Base-by-base conservation (phyloP, 306 rosid species). In the Adenanthera pavonina region DNA sequence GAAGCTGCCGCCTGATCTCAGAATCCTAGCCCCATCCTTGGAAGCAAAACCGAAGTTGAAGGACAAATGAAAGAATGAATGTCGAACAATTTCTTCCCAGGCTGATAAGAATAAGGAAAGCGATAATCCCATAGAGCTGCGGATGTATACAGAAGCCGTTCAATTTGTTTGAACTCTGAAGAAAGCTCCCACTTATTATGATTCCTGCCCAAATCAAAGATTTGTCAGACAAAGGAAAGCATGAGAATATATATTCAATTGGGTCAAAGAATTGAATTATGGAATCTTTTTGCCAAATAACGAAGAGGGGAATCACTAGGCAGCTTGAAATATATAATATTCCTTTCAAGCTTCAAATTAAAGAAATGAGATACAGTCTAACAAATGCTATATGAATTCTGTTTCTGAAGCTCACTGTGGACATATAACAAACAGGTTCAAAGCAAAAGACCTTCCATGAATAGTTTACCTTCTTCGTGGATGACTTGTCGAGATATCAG, bases 1-100 rank as follows among this genome's bases (percentile, higher is more conserved):
- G 62, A 92, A 90, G 79, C 94, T 92, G 33, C 80, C 60, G 20
- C 80, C 54, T 33, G 94, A 34, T 86, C 91, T 90, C 54, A 85
- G 77, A n/a, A 69, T 54, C 48, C 66, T 33, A 36, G 81, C 83
- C 3, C 82, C 85, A 44, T 71, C 85, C 72, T 57, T 82, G 35
- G 88, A 51, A 68, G 79, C 72, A 68, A 86, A 72, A 19, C 77
- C 78, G 56, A 38, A 35, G 80, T 75, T 73, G 60, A 79, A 79
- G 16, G 77, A 67, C n/a, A 84, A 66, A 35, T 41, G 72, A 57
- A 83, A 71, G 40, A 83, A 33, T 9, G 77, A 78, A 52, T 81
- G 82, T 10, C 80, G 78, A 43, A 66, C 35, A 69, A 88, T 81
- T 19, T 83, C 89, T 75, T 86, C 65, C 94, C 90, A 90, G 69